A percentile compares a stretch with the other conserved stretches of the same genome.
Conservation (phyloP, 2,329 filamentous ascomycete species). For the Bipolaris oryzae region DNA sequence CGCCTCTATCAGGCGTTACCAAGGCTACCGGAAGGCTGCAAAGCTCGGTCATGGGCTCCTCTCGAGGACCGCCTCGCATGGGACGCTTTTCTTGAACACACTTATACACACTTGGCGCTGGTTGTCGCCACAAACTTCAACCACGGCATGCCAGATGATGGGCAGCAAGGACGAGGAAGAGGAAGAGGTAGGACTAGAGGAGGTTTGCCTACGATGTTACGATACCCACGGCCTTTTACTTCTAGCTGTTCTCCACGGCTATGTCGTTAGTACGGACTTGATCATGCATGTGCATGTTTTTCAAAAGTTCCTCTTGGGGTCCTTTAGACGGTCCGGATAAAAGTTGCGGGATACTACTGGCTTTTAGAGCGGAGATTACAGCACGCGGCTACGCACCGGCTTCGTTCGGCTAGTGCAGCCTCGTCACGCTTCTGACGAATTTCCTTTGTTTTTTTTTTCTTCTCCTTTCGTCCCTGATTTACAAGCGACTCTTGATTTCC, state of each 20-base stretch:
- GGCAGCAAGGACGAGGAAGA: conserved; percentile 22
- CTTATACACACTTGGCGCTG: conserved; percentile 10
- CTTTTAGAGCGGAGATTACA: conserved; percentile 7
- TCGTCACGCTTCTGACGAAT: conserved; percentile 6
- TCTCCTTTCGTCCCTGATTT: background rate
- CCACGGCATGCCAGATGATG: conserved; percentile 10
- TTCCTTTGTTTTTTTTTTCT: conserved; percentile 11
- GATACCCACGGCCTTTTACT: conserved; percentile 44
- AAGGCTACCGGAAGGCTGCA: conserved; percentile 37
- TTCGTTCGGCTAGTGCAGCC: conserved; percentile 12
- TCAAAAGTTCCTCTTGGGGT: conserved; percentile 33
- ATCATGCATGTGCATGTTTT: conserved; percentile 33
- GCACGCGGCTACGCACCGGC: conserved; percentile 12
- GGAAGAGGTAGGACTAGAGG: conserved; percentile 16
- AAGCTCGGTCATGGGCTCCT: conserved; percentile 34
- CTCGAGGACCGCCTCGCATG: conserved; percentile 41
- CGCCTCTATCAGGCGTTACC: conserved; percentile 38
- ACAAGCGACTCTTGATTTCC: conserved; percentile 15
- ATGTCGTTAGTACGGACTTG: conserved; percentile 36
- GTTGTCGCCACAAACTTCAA: background rate
- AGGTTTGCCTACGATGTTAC: conserved; percentile 39
- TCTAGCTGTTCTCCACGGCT: conserved; percentile 26
- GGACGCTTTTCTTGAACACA: conserved; percentile 42
- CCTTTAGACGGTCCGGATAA: conserved; percentile 26
- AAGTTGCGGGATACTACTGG: conserved; percentile 20